Percentiles rank a stretch among this genome's conserved stretches.
These are phyloP conservation scores for Oxyria digyna DNA, from an alignment of 148 eudicot genomes.

Conservation along the genomic window DNA sequence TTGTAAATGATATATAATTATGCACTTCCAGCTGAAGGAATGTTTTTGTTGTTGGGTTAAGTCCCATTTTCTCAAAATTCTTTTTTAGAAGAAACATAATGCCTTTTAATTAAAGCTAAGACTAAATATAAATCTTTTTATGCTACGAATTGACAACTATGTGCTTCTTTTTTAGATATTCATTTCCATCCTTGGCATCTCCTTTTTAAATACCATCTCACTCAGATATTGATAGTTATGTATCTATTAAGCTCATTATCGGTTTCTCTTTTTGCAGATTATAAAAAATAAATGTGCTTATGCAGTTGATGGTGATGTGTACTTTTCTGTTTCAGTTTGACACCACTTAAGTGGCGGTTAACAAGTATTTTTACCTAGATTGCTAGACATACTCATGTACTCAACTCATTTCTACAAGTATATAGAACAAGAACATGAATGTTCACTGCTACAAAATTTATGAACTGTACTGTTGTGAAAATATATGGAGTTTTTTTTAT, in stretches of 20 bases:
- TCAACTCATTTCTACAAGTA: too few relatives aligned
- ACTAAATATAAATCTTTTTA: neutral
- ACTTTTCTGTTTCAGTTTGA: constrained; percentile 76
- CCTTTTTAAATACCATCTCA: neutral
- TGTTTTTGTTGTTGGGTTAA: neutral
- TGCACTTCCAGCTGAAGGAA: neutral
- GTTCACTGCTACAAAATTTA: too few relatives aligned
- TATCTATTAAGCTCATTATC: neutral
- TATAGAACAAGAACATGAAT: too few relatives aligned
- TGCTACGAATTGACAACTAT: neutral
- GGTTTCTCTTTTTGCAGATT: constrained; percentile 36
- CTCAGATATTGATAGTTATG: neutral
- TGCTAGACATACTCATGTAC: too few relatives aligned
- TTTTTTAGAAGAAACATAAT: neutral
- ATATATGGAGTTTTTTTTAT: too few relatives aligned
- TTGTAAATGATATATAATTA: neutral
- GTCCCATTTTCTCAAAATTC: neutral
- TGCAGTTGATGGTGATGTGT: constrained; percentile 79
- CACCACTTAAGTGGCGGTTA: too few relatives aligned
- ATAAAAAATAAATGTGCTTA: constrained; percentile 61
- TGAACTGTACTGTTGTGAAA: too few relatives aligned
- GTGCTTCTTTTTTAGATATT: neutral
- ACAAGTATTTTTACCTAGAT: too few relatives aligned
- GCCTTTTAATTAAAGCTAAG: neutral
- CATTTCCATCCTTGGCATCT: neutral